These are phyloP conservation scores for Cladobotryum protrusum DNA, from an alignment of 2,329 filamentous ascomycete genomes.

Conservation along the genomic window DNA sequence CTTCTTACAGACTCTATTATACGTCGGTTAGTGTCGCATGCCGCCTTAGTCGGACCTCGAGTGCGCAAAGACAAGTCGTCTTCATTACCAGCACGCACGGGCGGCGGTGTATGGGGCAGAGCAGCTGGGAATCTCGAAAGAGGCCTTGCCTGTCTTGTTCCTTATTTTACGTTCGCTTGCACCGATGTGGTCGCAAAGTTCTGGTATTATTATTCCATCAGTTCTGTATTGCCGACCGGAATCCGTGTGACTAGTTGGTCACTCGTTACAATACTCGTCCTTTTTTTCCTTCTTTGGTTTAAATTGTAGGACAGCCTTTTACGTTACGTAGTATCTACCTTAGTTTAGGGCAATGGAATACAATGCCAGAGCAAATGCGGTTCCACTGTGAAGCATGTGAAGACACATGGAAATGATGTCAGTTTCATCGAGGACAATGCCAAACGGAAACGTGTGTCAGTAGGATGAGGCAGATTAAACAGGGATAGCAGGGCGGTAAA, in stretches of 20 bases:
- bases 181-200: conserved; percentile 3
- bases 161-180: conserved; percentile 2
- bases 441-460: too few relatives aligned
- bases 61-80: conserved; percentile 18
- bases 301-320: conserved; percentile 24
- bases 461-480: too few relatives aligned
- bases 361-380: conserved; percentile 3
- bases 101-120: conserved; percentile 17
- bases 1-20: conserved; percentile 1
- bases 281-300: background rate
- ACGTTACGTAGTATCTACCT: conserved; percentile 14
- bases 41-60: background rate
- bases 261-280: conserved; percentile 21
- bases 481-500: too few relatives aligned
- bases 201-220: conserved; percentile 17
- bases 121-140: conserved; percentile 11
- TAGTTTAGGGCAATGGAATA: conserved; percentile 26
- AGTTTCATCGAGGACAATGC: too few relatives aligned
- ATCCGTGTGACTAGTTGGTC: conserved; percentile 28
- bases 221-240: conserved; percentile 27
- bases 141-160: background rate
- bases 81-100: conserved; percentile 1
- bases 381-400: background rate
- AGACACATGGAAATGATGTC: background rate
- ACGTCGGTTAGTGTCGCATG: conserved; percentile 6